Base-by-base conservation (phyloP, 768 basidiomycete genomes). In the Amanita muscaria region DNA sequence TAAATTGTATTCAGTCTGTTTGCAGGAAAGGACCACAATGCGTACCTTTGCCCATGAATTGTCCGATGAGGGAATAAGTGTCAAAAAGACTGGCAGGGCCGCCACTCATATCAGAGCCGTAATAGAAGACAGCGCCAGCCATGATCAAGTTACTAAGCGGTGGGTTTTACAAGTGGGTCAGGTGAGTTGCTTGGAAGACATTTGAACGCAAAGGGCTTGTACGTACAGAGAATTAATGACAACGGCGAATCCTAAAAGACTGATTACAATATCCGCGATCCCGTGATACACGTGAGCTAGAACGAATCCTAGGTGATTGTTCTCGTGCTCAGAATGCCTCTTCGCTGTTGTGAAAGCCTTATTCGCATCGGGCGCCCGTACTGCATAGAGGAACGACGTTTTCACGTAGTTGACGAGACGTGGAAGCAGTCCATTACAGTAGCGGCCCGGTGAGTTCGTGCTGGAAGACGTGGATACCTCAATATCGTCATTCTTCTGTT, bases 211-310 rank as follows among this genome's bases (percentile, higher is more conserved):
- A 24, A 7, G 46, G 22, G 40, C 11, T 32, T n/a, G 15, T 34
- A 64, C 78, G 45, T 52, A 84, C 86, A 86, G 58, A 5, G 88
- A 77, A 60, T 97, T 97, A 59, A 94, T 91, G 21, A 88, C 64
- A 14, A 94, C 78, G 0, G 93, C 92, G 56, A 94, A 80, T 0
- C 87, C 84, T 23, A 94, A 68, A 31, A 97, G 64, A 54, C 78
- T 80, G 23, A 68, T 56, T 18, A 79, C 72, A 11, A 91, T 67
- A 55, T 93, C 85, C 42, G 76, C 63, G 53, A 75, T 73, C 1
- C 75, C 77, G 47, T 86, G 81, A 47, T 72, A 73, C 21, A 88
- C 61, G 58, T 88, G 85, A 0, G 78, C 71, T 21, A 58, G 65
- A 16, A 87, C 63, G 48, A 86, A 81, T 27, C 54, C 57, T 12